Base-by-base conservation (phyloP, 1,139 yeast genomes). In the Hyphopichia wangnamkhiaoensis region DNA sequence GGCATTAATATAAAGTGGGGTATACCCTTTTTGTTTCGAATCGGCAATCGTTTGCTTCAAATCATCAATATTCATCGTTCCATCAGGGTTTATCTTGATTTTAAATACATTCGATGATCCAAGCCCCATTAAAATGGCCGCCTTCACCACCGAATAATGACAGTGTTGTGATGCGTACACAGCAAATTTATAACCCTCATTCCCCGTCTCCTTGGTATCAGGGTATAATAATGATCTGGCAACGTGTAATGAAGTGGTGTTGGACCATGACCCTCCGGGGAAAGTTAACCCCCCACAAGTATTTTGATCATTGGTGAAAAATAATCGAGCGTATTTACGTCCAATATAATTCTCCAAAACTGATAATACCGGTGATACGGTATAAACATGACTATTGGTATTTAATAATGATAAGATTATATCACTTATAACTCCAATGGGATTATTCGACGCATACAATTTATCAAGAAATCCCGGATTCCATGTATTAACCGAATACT, bases 241-340 rank as follows among this genome's bases (percentile, higher is more conserved):
- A 58, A 84, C 81, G 48, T 86, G 93, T 63, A 88, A 59, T 41
- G 89, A 80, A 2, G 95, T 86, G 38, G 85, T 76, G 59, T 88
- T 88, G 14, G 95, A 85, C 81, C 91, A 87, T 4, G 93, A 83
- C 0, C 96, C 96, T 12, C 96, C 96, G 24, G 91, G 79, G 59
- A 87, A 85, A 0, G 96, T 88, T 50, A 88, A 68, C 0, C 96
- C 96, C 18, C 95, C 96, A 35, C 91, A 78, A 25, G 71, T 67
- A 5, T 64, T 62, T 5, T 71, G 74, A 14, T 59, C 55, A 34
- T 59, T 50, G n/a, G 52, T 53, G 50, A 74, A 85, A 62, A 84
- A 87, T 50, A 83, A 49, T 35, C 65, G 59, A 3, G 95, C 95
- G 55, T 88, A 88, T 41, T 80, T 79, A 35, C 71, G 75, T 4